Evolutionary conservation across 75 land plant genomes (phyloP), one percentile per base, ranked within the genome.

Genomic region (Cunninghamia lanceolata): DNA sequence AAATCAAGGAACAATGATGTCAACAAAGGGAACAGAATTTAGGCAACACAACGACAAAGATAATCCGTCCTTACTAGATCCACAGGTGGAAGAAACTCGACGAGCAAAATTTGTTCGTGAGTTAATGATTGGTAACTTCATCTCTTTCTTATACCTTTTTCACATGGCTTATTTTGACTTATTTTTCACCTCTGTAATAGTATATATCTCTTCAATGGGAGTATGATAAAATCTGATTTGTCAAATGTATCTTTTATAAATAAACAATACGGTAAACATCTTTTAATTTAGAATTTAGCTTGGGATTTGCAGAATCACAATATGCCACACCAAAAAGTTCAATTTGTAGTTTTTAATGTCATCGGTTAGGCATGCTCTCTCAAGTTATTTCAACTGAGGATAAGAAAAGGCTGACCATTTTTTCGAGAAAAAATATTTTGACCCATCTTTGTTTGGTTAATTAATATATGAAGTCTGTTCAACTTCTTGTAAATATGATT

Each of bases 71-170:
- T 83, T 89, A 50, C 88, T 88, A 46, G 97, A 98, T 66, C 88
- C 89, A 66, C 93, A 93, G 47, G 80, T 88, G 53, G 90, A 89
- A 85, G 96, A 94, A 89, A 93, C 95, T 77, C 94, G 94, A 3
- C 90, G 95, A 82, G 99, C 99, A 82, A 91, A 89, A 87, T 91
- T 97, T 75, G 99, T 98, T 1, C 90, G 92, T 83, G 97, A 94
- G 87, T 63, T 95, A 35, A 92, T 98, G 83, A 89, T 96, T 77
- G 99, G 99, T 98, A 85, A 88, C 85, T 28, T n/a, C 3, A 50
- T 84, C 7, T 70, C 74, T 14, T 83, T 80, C 82, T 32, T 43
- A 11, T 38, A 43, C 38, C 1, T 75, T 42, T 85, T 42, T 85
- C 36, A 80, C 30, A 43, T 80, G 32, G 50, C 34, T 45, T 45